Conservation (phyloP, 306 rosid species). For the Lathyrus aphaca region DNA sequence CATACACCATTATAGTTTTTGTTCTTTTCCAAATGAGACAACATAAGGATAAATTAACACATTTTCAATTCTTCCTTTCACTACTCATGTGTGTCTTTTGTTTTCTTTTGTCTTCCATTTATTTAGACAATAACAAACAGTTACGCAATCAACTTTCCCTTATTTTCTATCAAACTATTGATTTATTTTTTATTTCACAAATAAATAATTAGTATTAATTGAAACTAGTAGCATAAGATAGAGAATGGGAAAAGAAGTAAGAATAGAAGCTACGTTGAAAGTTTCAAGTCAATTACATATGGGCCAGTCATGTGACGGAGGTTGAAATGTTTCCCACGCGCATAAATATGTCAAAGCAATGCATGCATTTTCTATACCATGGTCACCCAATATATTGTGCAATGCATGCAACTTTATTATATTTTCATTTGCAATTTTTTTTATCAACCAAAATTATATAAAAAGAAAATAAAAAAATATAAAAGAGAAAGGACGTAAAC, state of each 20-base stretch:
- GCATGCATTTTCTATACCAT: neutral
- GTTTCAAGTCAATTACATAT: neutral
- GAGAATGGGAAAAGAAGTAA: neutral
- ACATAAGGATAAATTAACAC: neutral
- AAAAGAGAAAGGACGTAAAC: no score
- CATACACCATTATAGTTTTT: neutral
- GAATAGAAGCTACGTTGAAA: neutral
- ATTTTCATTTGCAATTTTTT: no score
- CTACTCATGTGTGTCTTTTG: neutral
- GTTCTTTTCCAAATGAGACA: slow-evolving; percentile 4
- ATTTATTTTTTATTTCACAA: neutral
- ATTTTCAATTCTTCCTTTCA: neutral
- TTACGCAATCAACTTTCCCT: neutral
- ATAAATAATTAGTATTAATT: neutral
- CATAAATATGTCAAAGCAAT: neutral
- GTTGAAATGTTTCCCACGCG: slow-evolving; percentile 17
- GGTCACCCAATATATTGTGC: no score
- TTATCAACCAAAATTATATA: no score
- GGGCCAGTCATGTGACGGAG: neutral
- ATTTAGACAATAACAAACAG: neutral
- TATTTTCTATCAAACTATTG: neutral
- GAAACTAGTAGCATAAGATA: neutral
- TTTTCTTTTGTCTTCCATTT: neutral
- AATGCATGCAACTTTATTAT: no score
- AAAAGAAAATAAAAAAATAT: no score